phyloP scores from a whole-genome alignment of 345 rosid species.

The Dimocarpus longan region DNA sequence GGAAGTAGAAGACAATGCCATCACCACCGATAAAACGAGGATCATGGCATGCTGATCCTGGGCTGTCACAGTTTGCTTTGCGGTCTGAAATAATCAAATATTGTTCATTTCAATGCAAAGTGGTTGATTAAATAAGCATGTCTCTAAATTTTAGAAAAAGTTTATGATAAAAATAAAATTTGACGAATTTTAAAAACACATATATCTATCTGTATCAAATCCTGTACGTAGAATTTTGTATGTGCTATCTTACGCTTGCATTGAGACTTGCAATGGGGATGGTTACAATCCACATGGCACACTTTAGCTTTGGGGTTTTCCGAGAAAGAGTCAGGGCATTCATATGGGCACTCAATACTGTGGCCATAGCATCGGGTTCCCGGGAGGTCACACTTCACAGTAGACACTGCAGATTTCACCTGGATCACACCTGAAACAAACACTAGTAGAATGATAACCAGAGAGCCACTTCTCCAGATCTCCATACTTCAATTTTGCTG shows the following conservation, averaged over 20 bases:
- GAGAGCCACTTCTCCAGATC: not conserved
- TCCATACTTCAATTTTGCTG: conserved; percentile 9
- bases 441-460: not conserved
- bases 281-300: conserved; percentile 40
- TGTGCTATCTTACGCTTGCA: conserved; percentile 35
- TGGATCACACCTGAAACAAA: conserved; percentile 19
- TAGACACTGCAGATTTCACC: conserved; percentile 29
- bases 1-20: conserved; percentile 63
- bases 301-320: conserved; percentile 37
- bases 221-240: not conserved
- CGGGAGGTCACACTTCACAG: conserved; percentile 26
- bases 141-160: too few relatives aligned
- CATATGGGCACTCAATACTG: conserved; percentile 34
- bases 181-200: too few relatives aligned
- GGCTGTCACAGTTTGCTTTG: conserved; percentile 48
- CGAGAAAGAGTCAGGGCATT: conserved; percentile 35
- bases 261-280: conserved; percentile 39
- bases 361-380: conserved; percentile 32
- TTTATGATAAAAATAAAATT: too few relatives aligned
- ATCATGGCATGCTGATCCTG: conserved; percentile 61
- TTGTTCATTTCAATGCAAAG: not conserved
- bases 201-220: too few relatives aligned
- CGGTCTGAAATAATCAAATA: conserved; percentile 23
- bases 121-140: too few relatives aligned
- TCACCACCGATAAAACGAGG: conserved; percentile 66